phyloP scores from a whole-genome alignment of 2,329 filamentous ascomycete species.

The Rasamsonia emersonii region DNA sequence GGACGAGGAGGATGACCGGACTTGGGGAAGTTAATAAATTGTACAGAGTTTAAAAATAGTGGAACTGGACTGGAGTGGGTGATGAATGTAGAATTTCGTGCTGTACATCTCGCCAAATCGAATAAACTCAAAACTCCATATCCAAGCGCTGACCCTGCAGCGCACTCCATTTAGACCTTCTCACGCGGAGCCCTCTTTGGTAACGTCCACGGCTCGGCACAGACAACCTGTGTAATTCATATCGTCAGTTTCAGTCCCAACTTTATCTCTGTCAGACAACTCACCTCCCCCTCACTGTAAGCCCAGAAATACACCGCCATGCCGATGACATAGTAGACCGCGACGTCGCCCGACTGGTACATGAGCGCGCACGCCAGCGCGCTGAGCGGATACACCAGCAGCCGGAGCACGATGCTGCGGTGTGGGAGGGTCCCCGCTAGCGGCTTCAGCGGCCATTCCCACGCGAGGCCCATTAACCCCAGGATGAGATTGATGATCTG shows the following conservation, averaged over 20 bases:
- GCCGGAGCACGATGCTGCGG: constrained; percentile 75
- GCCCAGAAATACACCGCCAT: constrained; percentile 92
- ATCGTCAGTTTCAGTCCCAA: too few relatives aligned
- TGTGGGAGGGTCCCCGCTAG: constrained; percentile 72
- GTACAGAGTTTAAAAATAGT: too few relatives aligned
- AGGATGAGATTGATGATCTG: constrained; percentile 85
- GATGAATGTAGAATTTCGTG: too few relatives aligned
- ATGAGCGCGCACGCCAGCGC: constrained; percentile 66
- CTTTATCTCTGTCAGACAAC: too few relatives aligned
- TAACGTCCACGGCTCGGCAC: constrained; percentile 61
- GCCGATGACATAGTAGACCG: constrained; percentile 82
- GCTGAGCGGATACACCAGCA: constrained; percentile 73
- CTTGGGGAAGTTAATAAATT: too few relatives aligned
- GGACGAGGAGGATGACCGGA: too few relatives aligned
- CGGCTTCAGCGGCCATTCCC: constrained; percentile 81
- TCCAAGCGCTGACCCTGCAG: too few relatives aligned
- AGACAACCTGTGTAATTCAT: constrained; percentile 49
- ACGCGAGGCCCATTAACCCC: constrained; percentile 67
- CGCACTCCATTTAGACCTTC: constrained; percentile 28
- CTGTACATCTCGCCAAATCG: too few relatives aligned
- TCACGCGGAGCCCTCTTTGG: constrained; percentile 41
- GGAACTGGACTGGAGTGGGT: too few relatives aligned
- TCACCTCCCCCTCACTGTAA: constrained; percentile 91
- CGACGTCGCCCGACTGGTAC: constrained; percentile 89
- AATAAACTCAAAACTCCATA: too few relatives aligned